phyloP scores from a whole-genome alignment of 371 early-diverging fungal genomes.

The Catenaria anguillulae region DNA sequence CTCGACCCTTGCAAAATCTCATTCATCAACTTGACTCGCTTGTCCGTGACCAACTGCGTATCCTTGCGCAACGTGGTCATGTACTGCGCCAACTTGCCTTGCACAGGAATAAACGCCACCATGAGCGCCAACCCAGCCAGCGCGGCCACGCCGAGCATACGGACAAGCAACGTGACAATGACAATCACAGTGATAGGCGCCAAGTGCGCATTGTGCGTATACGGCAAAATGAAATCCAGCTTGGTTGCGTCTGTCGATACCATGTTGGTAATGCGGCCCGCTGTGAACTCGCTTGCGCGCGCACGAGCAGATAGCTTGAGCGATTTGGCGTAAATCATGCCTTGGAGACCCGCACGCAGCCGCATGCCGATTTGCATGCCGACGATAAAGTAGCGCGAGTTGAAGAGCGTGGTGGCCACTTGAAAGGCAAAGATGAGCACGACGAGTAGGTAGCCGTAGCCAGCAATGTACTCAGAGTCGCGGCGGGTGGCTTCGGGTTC shows the following conservation, averaged over 20 bases:
- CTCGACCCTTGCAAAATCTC: slow-evolving; percentile 30
- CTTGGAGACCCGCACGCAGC: slow-evolving; percentile 60
- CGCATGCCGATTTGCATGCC: slow-evolving; percentile 25
- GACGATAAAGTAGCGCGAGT: background rate
- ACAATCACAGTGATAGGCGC: slow-evolving; percentile 80
- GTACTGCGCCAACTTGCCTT: slow-evolving; percentile 12
- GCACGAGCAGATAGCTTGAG: slow-evolving; percentile 55
- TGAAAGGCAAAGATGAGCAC: slow-evolving; percentile 25
- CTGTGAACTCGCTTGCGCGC: slow-evolving; percentile 17
- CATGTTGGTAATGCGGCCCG: slow-evolving; percentile 65
- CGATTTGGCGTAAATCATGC: slow-evolving; percentile 76
- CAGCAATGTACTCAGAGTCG: too few relatives aligned
- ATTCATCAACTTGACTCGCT: slow-evolving; percentile 44
- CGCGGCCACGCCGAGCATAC: slow-evolving; percentile 62
- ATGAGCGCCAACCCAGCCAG: slow-evolving; percentile 79
- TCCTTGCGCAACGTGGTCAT: background rate
- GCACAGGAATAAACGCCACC: slow-evolving; percentile 55
- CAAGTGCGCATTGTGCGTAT: slow-evolving; percentile 67
- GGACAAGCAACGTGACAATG: slow-evolving; percentile 61
- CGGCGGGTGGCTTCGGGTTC: too few relatives aligned
- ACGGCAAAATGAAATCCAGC: slow-evolving; percentile 28
- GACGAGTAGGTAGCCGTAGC: slow-evolving; percentile 3
- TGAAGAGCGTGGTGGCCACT: background rate
- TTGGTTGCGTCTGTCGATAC: slow-evolving; percentile 64
- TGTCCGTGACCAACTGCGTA: slow-evolving; percentile 27